Conservation (phyloP, 441 rosid genomes). For the Mallotus japonicus region DNA sequence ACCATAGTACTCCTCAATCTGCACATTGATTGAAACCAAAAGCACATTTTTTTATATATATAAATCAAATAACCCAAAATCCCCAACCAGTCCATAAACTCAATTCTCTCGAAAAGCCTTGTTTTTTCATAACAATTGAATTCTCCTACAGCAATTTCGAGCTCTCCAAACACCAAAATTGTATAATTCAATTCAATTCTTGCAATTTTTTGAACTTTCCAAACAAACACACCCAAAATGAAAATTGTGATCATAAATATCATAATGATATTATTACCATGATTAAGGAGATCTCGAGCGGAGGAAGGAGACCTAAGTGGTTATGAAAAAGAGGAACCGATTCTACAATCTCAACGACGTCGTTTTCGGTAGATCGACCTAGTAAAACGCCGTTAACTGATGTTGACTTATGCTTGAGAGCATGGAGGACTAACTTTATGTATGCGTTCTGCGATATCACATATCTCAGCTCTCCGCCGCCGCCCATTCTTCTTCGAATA, state of each 20-base stretch:
- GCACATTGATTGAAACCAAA: neutral
- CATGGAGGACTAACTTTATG: conserved; percentile 81
- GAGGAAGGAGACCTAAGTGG: conserved; percentile 81
- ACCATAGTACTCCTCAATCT: conserved; percentile 83
- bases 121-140: no score
- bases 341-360: conserved; percentile 64
- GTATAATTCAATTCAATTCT: no score
- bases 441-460: conserved; percentile 84
- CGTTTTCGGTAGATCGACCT: conserved; percentile 48
- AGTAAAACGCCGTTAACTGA: conserved; percentile 87
- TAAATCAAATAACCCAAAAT: neutral
- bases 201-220: no score
- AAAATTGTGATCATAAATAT: no score
- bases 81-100: neutral
- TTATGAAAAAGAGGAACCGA: conserved; percentile 93
- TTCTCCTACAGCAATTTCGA: no score
- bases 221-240: no score
- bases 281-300: conserved; percentile 91
- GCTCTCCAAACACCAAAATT: no score
- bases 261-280: conserved; percentile 40
- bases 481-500: neutral
- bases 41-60: neutral
- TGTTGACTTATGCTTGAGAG: conserved; percentile 68
- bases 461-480: conserved; percentile 37
- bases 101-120: no score